These are phyloP conservation scores for Cucurbita ficifolia DNA, from an alignment of 306 rosid genomes.

Conservation along the genomic window DNA sequence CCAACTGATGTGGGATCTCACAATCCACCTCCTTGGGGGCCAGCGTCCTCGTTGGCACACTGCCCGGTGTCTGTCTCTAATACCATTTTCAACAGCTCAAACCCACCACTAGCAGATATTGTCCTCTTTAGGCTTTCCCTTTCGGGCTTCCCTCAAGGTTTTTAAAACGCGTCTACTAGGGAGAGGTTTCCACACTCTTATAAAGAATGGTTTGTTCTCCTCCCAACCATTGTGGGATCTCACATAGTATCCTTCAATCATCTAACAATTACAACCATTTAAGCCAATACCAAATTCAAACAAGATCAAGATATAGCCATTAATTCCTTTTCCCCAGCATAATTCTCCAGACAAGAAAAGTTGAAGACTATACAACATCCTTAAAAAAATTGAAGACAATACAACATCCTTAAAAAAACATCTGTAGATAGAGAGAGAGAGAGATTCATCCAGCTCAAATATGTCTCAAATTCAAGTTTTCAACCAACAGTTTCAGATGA, in stretches of 20 bases:
- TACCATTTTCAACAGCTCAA: no score
- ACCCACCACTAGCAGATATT: no score
- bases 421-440: not conserved
- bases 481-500: slow-evolving; percentile 7
- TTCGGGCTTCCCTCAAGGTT: no score
- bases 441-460: slow-evolving; percentile 27
- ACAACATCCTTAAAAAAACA: not conserved
- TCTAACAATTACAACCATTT: not conserved
- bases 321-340: not conserved
- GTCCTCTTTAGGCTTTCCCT: no score
- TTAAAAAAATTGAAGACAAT: not conserved
- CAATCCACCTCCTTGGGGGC: no score
- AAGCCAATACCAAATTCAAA: not conserved
- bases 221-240: no score
- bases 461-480: slow-evolving; percentile 8
- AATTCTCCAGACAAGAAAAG: not conserved
- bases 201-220: no score
- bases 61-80: no score
- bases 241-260: no score
- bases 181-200: no score
- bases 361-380: not conserved
- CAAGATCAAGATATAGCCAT: not conserved
- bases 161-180: no score
- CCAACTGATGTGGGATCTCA: no score
- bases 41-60: not conserved